These are phyloP conservation scores for Leptosphaerulina australis DNA, from an alignment of 2,329 filamentous ascomycete genomes.

Conservation along the genomic window DNA sequence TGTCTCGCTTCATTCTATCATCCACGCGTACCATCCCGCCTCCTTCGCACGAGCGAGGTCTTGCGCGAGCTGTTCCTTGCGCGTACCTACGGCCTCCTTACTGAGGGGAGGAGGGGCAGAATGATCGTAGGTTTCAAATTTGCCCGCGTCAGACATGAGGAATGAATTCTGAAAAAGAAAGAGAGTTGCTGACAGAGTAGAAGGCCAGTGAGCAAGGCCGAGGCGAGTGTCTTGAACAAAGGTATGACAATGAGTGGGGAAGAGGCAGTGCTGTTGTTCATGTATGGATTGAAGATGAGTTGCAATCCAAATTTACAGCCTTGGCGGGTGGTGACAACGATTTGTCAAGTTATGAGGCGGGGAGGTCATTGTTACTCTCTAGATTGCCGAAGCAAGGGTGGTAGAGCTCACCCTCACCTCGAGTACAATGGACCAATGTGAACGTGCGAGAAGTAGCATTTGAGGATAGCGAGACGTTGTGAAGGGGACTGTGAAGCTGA, in stretches of 20 bases:
- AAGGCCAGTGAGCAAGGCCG: background rate
- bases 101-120: slow-evolving; percentile 11
- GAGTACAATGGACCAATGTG: background rate
- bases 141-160: slow-evolving; percentile 15
- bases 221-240: background rate
- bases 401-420: background rate
- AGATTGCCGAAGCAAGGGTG: too few relatives aligned
- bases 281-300: slow-evolving; percentile 1
- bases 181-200: background rate
- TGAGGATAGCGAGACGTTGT: background rate
- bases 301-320: background rate
- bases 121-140: slow-evolving; percentile 1
- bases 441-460: background rate
- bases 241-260: background rate
- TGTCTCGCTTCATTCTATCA: background rate
- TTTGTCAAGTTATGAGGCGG: background rate
- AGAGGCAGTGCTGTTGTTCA: slow-evolving; percentile 1
- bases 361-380: background rate
- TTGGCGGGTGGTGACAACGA: background rate
- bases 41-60: slow-evolving; percentile 39
- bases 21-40: slow-evolving; percentile 51
- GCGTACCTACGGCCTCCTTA: slow-evolving; percentile 17
- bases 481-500: background rate
- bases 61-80: slow-evolving; percentile 33
- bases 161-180: background rate